Evolutionary conservation across 2,329 filamentous ascomycete species (phyloP).

Genomic region (Arthrobotrys megalospora): DNA sequence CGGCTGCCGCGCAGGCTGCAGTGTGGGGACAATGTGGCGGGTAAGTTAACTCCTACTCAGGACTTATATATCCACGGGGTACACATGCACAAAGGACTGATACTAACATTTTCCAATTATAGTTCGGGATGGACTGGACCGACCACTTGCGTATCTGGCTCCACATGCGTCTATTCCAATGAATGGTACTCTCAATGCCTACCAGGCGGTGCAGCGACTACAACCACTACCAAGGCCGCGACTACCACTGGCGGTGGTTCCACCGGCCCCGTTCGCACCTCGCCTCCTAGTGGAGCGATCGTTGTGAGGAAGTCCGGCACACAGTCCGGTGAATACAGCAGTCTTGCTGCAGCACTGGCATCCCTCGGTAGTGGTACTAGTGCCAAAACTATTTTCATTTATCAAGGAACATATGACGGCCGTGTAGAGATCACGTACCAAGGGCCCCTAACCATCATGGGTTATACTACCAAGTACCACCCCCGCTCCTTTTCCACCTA

Average conservation of each 20-base stretch:
- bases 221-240: constrained; percentile 6
- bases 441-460: constrained; percentile 65
- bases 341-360: constrained; percentile 8
- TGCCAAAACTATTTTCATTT: constrained; percentile 65
- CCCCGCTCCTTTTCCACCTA: too few relatives aligned
- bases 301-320: constrained; percentile 32
- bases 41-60: constrained; percentile 9
- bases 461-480: constrained; percentile 65
- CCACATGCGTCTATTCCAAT: constrained; percentile 24
- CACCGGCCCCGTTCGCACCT: constrained; percentile 8
- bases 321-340: constrained; percentile 22
- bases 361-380: constrained; percentile 24
- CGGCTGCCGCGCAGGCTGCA: constrained; percentile 11
- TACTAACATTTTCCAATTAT: not conserved
- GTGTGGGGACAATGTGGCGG: constrained; percentile 37
- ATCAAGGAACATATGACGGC: constrained; percentile 66
- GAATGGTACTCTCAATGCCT: constrained; percentile 31
- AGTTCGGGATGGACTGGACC: constrained; percentile 39
- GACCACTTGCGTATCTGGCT: constrained; percentile 29
- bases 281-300: constrained; percentile 31
- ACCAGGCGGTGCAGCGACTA: constrained; percentile 3
- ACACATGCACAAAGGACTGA: not conserved
- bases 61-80: not conserved
- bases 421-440: constrained; percentile 65
- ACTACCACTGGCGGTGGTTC: constrained; percentile 15